These are phyloP conservation scores for Sclerotinia nivalis DNA, from an alignment of 2,329 filamentous ascomycete species.

Conservation along the genomic window DNA sequence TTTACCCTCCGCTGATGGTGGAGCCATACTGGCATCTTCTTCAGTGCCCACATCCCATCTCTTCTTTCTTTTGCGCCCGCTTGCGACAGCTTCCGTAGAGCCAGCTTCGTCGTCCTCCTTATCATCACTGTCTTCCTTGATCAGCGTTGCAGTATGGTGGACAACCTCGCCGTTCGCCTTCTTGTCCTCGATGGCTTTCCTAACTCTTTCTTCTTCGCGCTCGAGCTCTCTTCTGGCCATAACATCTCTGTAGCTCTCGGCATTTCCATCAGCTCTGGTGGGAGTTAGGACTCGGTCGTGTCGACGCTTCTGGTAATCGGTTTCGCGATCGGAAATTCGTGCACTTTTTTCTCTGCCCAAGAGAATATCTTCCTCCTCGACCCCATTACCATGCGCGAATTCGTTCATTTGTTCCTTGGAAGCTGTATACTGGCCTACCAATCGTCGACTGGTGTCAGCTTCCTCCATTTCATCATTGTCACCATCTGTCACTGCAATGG, in stretches of 20 bases:
- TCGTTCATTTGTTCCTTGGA: conserved; percentile 91
- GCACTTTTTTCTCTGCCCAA: conserved; percentile 84
- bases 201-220: conserved; percentile 87
- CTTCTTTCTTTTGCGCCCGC: conserved; percentile 83
- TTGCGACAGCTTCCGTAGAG: conserved; percentile 61
- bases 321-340: conserved; percentile 89
- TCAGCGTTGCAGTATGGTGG: conserved; percentile 71
- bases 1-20: conserved; percentile 56
- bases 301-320: conserved; percentile 94
- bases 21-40: conserved; percentile 53
- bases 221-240: conserved; percentile 92
- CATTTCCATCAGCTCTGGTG: conserved; percentile 78
- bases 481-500: conserved; percentile 75
- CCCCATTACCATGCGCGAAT: conserved; percentile 79
- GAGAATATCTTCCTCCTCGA: conserved; percentile 89
- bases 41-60: conserved; percentile 83
- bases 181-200: conserved; percentile 73
- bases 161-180: conserved; percentile 57
- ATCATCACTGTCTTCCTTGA: conserved; percentile 61
- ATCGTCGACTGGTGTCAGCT: conserved; percentile 69
- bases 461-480: conserved; percentile 79
- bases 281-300: conserved; percentile 87
- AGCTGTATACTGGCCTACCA: conserved; percentile 95
- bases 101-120: conserved; percentile 74
- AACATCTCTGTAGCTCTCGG: conserved; percentile 81